Conservation (phyloP, 495 filamentous ascomycete genomes). For the Aspergillus funiculosus region DNA sequence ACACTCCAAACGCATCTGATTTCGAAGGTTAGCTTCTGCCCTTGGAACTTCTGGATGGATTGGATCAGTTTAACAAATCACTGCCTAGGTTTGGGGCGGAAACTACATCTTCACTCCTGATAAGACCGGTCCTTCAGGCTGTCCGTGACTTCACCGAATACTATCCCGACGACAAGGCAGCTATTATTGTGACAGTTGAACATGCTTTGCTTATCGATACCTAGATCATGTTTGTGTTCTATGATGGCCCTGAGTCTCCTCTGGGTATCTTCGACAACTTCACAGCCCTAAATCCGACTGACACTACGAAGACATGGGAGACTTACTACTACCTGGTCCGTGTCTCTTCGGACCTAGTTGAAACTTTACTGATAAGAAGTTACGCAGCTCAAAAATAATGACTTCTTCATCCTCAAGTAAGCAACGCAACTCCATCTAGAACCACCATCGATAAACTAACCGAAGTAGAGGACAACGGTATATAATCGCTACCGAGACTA, state of each 20-base stretch:
- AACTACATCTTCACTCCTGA: conserved; percentile 45
- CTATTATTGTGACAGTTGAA: conserved; percentile 50
- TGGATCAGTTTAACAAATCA: background rate
- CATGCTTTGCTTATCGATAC: conserved; percentile 45
- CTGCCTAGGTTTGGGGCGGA: conserved; percentile 50
- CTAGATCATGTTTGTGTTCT: conserved; percentile 60
- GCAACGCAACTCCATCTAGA: background rate
- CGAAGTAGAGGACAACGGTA: conserved; percentile 41
- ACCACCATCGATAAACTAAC: conserved; percentile 7
- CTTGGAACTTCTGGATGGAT: background rate
- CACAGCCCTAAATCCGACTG: conserved; percentile 41
- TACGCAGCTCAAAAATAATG: conserved; percentile 33
- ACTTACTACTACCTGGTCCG: conserved; percentile 48
- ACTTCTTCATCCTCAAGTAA: conserved; percentile 35
- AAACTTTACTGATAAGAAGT: background rate
- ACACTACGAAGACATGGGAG: conserved; percentile 47
- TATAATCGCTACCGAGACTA: conserved; percentile 53
- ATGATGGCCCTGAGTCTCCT: conserved; percentile 53
- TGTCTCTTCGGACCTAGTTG: background rate
- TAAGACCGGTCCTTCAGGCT: conserved; percentile 38
- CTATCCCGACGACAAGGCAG: conserved; percentile 47
- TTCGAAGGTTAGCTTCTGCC: conserved; percentile 19
- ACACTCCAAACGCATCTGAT: conserved; percentile 42
- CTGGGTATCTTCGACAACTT: conserved; percentile 52
- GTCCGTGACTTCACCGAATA: conserved; percentile 49